These are phyloP conservation scores for Neophaeococcomyces mojaviensis DNA, from an alignment of 2,329 filamentous ascomycete genomes.

Conservation along the genomic window DNA sequence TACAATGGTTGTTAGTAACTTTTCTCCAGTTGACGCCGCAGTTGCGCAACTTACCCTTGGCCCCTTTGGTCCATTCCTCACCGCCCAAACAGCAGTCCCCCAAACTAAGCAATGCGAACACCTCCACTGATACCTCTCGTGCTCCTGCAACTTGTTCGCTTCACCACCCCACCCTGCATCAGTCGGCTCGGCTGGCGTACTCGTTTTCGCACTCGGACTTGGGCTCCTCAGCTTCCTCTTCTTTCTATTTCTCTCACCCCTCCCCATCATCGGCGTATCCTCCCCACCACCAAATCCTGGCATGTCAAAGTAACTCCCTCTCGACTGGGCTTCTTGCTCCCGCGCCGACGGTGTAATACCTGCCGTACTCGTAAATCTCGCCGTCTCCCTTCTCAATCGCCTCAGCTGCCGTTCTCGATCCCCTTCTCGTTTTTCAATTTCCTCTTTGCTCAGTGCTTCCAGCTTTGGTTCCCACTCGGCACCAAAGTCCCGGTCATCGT, in stretches of 20 bases:
- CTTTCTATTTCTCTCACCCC: constrained; percentile 90
- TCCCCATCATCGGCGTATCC: constrained; percentile 72
- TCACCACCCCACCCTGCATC: constrained; percentile 63
- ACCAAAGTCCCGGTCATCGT: constrained; percentile 82
- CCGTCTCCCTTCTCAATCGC: constrained; percentile 79
- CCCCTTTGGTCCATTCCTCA: constrained; percentile 80
- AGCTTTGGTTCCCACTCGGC: constrained; percentile 80
- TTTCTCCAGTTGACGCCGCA: neutral
- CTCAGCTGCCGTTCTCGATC: constrained; percentile 88
- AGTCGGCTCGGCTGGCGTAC: constrained; percentile 61
- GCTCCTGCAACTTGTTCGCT: constrained; percentile 57
- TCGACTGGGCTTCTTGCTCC: constrained; percentile 55
- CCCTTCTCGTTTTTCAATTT: constrained; percentile 94
- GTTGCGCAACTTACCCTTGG: constrained; percentile 57
- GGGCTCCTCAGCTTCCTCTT: constrained; percentile 86
- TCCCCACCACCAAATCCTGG: constrained; percentile 35
- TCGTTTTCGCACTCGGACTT: constrained; percentile 64
- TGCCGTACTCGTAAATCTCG: constrained; percentile 78
- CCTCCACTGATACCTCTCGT: constrained; percentile 73
- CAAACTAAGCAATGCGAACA: constrained; percentile 82
- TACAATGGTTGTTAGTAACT: constrained; percentile 29
- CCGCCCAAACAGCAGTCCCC: constrained; percentile 89
- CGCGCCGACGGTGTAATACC: constrained; percentile 57
- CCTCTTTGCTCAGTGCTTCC: constrained; percentile 78
- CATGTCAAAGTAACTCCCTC: constrained; percentile 52